These are phyloP conservation scores for Pseudocercospora fijiensis DNA, from an alignment of 2,329 filamentous ascomycete species.

Conservation along the genomic window DNA sequence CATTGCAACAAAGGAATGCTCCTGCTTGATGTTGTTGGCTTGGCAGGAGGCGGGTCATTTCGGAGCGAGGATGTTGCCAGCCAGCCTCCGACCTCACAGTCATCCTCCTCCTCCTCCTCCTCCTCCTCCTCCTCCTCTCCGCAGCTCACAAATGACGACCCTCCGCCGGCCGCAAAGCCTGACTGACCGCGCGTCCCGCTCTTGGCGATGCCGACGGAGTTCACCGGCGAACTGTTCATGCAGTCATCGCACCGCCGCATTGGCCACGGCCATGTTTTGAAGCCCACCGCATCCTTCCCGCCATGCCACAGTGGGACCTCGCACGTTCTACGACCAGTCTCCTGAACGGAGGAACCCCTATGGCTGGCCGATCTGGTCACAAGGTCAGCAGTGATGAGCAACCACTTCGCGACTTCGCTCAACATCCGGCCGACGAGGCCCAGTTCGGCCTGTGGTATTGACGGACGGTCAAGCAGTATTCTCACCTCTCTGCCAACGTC, in stretches of 20 bases:
- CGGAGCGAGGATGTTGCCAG: not conserved
- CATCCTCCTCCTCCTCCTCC: not conserved
- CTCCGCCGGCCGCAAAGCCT: not conserved
- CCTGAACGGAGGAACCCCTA: not conserved
- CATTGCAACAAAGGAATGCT: not conserved
- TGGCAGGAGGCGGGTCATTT: not conserved
- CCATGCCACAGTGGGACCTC: conserved; percentile 1
- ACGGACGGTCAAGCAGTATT: not conserved
- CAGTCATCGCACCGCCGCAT: not conserved
- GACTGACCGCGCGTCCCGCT: not conserved
- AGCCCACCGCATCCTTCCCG: conserved; percentile 5
- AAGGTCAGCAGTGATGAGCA: not conserved
- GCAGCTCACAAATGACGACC: not conserved
- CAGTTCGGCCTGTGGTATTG: not conserved
- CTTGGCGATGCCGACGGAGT: not conserved
- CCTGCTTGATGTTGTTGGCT: not conserved
- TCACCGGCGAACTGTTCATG: not conserved
- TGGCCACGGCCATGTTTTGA: not conserved
- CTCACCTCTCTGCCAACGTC: not conserved
- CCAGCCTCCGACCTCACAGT: not conserved
- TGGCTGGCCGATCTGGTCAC: not conserved
- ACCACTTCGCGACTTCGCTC: not conserved
- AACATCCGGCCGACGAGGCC: not conserved
- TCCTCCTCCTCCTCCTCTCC: not conserved
- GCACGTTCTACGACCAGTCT: not conserved